phyloP scores from a whole-genome alignment of 2,329 filamentous ascomycete genomes.

The Curvularia lunata region DNA sequence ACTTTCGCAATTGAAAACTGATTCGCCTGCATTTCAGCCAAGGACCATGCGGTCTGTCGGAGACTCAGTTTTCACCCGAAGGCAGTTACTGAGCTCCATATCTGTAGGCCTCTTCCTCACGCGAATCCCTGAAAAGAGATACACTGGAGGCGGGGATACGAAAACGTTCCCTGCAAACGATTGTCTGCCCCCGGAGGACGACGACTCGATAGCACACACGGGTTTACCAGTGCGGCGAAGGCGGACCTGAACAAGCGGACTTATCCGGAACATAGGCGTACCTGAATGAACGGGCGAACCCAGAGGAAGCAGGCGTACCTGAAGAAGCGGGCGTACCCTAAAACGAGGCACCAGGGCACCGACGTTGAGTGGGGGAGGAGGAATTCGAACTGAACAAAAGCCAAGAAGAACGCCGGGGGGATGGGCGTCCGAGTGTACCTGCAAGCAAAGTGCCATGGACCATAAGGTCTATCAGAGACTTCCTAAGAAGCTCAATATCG shows the following conservation, averaged over 20 bases:
- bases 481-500: conserved; percentile 26
- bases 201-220: conserved; percentile 2
- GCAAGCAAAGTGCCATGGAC: conserved; percentile 32
- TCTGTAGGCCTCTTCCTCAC: conserved; percentile 41
- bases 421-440: conserved; percentile 28
- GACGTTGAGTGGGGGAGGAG: conserved; percentile 3
- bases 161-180: conserved; percentile 30
- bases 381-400: conserved; percentile 14
- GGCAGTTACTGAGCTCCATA: conserved; percentile 23
- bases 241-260: conserved; percentile 9
- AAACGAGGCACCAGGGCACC: conserved; percentile 8
- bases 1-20: conserved; percentile 17
- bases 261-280: conserved; percentile 13
- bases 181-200: neutral
- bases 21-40: conserved; percentile 35
- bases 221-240: neutral
- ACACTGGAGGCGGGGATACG: conserved; percentile 31
- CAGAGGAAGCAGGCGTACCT: conserved; percentile 18
- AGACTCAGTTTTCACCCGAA: conserved; percentile 13
- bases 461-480: conserved; percentile 28
- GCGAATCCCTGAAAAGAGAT: conserved; percentile 23
- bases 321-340: conserved; percentile 16
- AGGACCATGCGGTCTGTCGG: conserved; percentile 38
- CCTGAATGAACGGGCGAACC: conserved; percentile 12
- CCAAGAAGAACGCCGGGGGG: conserved; percentile 16